A percentile compares a stretch with the other conserved stretches of the same genome.
These are phyloP conservation scores for Pseudoneurospora amorphoporcata DNA, from an alignment of 495 filamentous ascomycete genomes.

Conservation along the genomic window DNA sequence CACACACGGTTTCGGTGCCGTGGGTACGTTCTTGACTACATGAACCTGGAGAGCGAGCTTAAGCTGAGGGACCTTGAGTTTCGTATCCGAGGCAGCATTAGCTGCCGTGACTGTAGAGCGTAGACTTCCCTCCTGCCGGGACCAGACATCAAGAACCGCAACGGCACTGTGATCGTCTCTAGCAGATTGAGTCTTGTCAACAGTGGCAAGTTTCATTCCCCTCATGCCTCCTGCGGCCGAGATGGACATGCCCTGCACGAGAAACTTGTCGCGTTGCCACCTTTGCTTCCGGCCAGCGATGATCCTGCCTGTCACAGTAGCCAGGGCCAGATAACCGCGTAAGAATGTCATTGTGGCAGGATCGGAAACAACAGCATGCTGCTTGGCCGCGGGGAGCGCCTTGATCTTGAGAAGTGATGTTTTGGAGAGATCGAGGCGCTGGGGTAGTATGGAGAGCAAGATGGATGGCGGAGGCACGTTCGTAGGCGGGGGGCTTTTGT, in stretches of 20 bases:
- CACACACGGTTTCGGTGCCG: constrained; percentile 67
- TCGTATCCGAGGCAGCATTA: constrained; percentile 26
- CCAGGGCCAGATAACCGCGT: constrained; percentile 41
- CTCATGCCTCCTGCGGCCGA: constrained; percentile 50
- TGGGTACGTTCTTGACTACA: constrained; percentile 52
- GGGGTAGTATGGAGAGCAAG: constrained; percentile 64
- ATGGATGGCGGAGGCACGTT: constrained; percentile 85
- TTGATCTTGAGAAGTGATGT: constrained; percentile 44
- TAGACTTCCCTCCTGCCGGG: constrained; percentile 51
- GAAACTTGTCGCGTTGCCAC: constrained; percentile 78
- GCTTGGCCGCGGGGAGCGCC: constrained; percentile 38
- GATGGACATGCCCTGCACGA: constrained; percentile 85
- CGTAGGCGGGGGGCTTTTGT: constrained; percentile 50
- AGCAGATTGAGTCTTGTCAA: constrained; percentile 67
- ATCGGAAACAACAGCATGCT: constrained; percentile 48
- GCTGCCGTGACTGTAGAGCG: constrained; percentile 46
- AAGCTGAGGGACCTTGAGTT: constrained; percentile 56
- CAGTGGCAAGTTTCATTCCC: constrained; percentile 82
- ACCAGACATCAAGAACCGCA: constrained; percentile 68
- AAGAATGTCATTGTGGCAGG: constrained; percentile 44
- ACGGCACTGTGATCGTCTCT: constrained; percentile 82
- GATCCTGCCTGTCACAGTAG: constrained; percentile 62
- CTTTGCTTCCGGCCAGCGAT: constrained; percentile 77
- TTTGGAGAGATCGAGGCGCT: constrained; percentile 48
- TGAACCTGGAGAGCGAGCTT: constrained; percentile 50